Evolutionary conservation across 2,329 filamentous ascomycete genomes (phyloP).

Genomic region (Aspergillus spinulosporus): DNA sequence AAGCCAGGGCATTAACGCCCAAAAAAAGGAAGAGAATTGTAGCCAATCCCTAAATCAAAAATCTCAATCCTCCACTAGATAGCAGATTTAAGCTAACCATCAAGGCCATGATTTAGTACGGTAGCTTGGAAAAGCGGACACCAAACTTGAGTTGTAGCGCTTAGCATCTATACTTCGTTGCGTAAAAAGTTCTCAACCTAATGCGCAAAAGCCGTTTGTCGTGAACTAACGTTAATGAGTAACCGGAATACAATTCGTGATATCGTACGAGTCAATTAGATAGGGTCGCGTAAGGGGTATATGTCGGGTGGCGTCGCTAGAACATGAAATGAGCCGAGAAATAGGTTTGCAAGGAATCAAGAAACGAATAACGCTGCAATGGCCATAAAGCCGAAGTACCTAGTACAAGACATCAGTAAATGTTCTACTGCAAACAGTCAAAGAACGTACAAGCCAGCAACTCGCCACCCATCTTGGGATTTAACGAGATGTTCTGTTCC

Average conservation of each 20-base stretch:
- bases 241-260: background rate
- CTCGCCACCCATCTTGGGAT: constrained; percentile 43
- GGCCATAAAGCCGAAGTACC: constrained; percentile 45
- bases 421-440: background rate
- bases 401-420: constrained; percentile 16
- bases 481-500: constrained; percentile 39
- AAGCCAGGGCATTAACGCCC: background rate
- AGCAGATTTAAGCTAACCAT: no score
- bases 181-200: no score
- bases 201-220: no score
- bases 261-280: background rate
- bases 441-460: constrained; percentile 38
- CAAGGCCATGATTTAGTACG: no score
- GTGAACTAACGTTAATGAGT: background rate
- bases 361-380: constrained; percentile 41
- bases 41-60: no score
- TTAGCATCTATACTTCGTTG: no score
- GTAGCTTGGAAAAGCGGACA: no score
- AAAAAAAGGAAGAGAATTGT: no score
- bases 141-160: no score
- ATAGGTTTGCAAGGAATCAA: constrained; percentile 18
- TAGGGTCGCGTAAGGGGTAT: constrained; percentile 1
- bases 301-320: constrained; percentile 1
- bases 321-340: background rate
- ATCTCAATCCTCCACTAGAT: no score